These are phyloP conservation scores for Yarrowia sp. DNA, from an alignment of 805 yeast species.

Conservation along the genomic window DNA sequence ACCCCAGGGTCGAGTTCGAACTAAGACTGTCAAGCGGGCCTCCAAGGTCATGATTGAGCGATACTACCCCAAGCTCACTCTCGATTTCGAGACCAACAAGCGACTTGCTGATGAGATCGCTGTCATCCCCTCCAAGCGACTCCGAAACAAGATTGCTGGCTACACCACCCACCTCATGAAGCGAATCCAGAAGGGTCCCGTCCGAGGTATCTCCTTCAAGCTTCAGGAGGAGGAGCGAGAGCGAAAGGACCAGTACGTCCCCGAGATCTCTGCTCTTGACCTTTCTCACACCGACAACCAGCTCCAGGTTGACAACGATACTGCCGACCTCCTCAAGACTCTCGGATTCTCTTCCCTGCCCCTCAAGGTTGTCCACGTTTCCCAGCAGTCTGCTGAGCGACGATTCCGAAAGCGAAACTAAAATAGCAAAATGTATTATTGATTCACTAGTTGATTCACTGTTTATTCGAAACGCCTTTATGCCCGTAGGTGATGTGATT, in stretches of 20 bases:
- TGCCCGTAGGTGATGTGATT: neutral
- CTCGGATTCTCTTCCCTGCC: conserved; percentile 80
- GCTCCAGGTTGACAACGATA: conserved; percentile 96
- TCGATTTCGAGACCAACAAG: conserved; percentile 99
- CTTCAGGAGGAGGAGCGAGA: conserved; percentile 99
- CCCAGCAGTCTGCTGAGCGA: conserved; percentile 74
- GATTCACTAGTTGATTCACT: conserved; percentile 37
- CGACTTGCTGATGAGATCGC: conserved; percentile 99
- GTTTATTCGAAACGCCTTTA: conserved; percentile 12
- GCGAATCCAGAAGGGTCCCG: conserved; percentile 99
- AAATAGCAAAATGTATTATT: conserved; percentile 39
- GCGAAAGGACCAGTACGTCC: conserved; percentile 99
- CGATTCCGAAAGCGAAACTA: conserved; percentile 92
- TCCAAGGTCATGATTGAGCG: conserved; percentile 99
- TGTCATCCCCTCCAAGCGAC: conserved; percentile 98
- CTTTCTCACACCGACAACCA: conserved; percentile 94
- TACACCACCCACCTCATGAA: conserved; percentile 99
- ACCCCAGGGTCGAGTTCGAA: conserved; percentile 98
- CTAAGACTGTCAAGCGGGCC: conserved; percentile 99
- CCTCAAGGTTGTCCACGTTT: conserved; percentile 80
- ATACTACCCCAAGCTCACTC: conserved; percentile 99
- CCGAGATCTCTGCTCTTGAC: conserved; percentile 99
- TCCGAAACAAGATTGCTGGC: conserved; percentile 99
- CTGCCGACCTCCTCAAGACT: conserved; percentile 91
- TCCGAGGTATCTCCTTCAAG: conserved; percentile 99